A percentile compares a stretch with the other conserved stretches of the same genome.
phyloP scores from a whole-genome alignment of 371 early-diverging fungal species.

The Conidiobolus coronatus region DNA sequence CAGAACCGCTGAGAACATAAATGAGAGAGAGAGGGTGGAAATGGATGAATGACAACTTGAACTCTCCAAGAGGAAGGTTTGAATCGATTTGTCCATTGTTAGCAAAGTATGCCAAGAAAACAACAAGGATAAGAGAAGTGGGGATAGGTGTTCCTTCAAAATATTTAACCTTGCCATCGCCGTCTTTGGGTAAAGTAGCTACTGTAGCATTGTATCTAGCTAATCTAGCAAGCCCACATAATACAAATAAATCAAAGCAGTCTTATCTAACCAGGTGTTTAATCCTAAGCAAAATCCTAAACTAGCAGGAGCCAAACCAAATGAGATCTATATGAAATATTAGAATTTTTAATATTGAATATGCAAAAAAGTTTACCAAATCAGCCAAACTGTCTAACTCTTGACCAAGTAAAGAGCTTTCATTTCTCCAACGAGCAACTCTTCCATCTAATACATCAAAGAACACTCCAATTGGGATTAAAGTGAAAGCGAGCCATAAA shows the following conservation, averaged over 20 bases:
- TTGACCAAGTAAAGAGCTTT: constrained; percentile 49
- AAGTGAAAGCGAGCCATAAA: constrained; percentile 38
- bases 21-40: constrained; percentile 55
- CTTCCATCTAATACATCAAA: constrained; percentile 74
- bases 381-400: constrained; percentile 71
- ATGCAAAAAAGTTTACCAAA: constrained; percentile 24
- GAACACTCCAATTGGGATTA: constrained; percentile 53
- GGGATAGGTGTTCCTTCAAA: constrained; percentile 90
- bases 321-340: constrained; percentile 26
- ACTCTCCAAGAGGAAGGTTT: constrained; percentile 18
- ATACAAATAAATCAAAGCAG: constrained; percentile 57
- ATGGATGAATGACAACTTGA: constrained; percentile 11
- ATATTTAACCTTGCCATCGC: constrained; percentile 44
- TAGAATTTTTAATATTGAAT: not conserved
- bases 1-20: constrained; percentile 50
- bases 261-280: constrained; percentile 52
- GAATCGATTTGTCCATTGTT: constrained; percentile 24
- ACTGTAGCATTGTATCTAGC: constrained; percentile 79
- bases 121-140: constrained; percentile 41
- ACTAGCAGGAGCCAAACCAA: constrained; percentile 71
- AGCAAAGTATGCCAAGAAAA: constrained; percentile 39
- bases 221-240: constrained; percentile 69
- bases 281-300: constrained; percentile 71
- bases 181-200: constrained; percentile 48
- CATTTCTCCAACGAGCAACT: constrained; percentile 69